A percentile compares a stretch with the other conserved stretches of the same genome.
phyloP scores from a whole-genome alignment of 2,329 filamentous ascomycete genomes.

The Ophiostoma novo-ulmi region DNA sequence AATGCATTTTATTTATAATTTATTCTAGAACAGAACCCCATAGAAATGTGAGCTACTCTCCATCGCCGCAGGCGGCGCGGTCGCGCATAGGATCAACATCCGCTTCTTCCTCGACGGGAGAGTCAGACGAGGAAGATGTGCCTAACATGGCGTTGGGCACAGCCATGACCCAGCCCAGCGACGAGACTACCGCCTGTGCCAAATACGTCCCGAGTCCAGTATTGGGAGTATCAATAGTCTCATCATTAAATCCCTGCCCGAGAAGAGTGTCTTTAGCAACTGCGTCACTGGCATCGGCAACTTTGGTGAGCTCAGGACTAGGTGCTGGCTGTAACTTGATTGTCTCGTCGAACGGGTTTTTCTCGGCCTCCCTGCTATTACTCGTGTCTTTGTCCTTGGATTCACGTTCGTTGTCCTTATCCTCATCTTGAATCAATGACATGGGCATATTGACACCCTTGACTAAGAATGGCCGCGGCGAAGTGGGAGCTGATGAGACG shows the following conservation, averaged over 20 bases:
- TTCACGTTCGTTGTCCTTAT: background rate
- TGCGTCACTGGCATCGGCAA: background rate
- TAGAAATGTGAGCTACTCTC: background rate
- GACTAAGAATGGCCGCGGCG: background rate
- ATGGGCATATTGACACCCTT: constrained; percentile 5
- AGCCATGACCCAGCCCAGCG: constrained; percentile 6
- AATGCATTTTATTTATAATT: background rate
- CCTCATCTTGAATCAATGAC: background rate
- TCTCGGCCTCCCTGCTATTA: background rate
- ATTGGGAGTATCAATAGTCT: background rate
- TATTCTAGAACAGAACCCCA: no score
- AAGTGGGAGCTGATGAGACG: background rate
- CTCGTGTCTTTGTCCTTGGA: background rate
- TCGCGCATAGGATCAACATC: background rate
- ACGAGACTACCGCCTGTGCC: background rate
- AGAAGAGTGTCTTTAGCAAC: background rate
- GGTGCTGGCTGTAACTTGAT: background rate
- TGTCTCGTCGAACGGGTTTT: background rate
- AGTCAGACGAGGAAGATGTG: background rate
- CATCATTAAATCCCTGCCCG: background rate
- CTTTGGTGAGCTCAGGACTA: background rate
- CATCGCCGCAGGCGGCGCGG: background rate
- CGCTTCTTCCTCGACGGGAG: background rate
- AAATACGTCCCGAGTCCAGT: background rate
- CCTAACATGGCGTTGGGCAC: background rate